Base-by-base conservation (phyloP, 164 flowering plant species). In the Aristolochia fimbriata region DNA sequence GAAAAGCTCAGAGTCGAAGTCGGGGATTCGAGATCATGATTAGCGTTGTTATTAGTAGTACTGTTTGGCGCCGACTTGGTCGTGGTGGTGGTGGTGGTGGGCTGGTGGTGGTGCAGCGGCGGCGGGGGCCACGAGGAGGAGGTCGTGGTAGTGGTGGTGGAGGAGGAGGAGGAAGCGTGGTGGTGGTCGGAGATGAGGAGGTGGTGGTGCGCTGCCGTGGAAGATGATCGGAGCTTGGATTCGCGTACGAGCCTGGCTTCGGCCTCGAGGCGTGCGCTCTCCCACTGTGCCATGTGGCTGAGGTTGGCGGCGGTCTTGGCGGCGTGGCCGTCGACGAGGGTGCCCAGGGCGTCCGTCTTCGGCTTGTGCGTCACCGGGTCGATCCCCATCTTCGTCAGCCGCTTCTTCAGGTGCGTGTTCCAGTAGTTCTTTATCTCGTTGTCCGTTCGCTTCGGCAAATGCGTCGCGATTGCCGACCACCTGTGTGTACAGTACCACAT, bases 261-360 rank as follows among this genome's bases (percentile, higher is more conserved):
- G 31, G 97, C 97, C 69, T 91, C 96, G 5, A 91, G 86, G 12
- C 97, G 73, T 8, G 97, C 92, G n/a, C 87, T 86, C 64, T 91
- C 96, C 97, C 96, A 88, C 57, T 88, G 96, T 55, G 96, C 95
- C 83, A 88, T 82, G 74, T 91, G 98, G 80, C 91, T 86, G 15
- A 88, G 81, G 47, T 78, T 83, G 45, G 96, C 87, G 0, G 85
- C 77, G 60, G 55, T 73, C 70, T 83, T 85, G 62, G 83, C 43
- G 43, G 43, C 58, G 6, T 77, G 87, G 22, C 81, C 75, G 41
- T 72, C 83, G 56, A 51, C 83, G 56, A 51, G 68, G 14, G 61
- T 63, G 41, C 81, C 65, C 27, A 79, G 75, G 12, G 87, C 68
- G 60, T 83, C 92, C 55, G 71, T 76, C 59, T 83, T 86, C 53